A percentile compares a stretch with the other conserved stretches of the same genome.
These are phyloP conservation scores for Apiospora koreana DNA, from an alignment of 2,329 filamentous ascomycete genomes.

Conservation along the genomic window DNA sequence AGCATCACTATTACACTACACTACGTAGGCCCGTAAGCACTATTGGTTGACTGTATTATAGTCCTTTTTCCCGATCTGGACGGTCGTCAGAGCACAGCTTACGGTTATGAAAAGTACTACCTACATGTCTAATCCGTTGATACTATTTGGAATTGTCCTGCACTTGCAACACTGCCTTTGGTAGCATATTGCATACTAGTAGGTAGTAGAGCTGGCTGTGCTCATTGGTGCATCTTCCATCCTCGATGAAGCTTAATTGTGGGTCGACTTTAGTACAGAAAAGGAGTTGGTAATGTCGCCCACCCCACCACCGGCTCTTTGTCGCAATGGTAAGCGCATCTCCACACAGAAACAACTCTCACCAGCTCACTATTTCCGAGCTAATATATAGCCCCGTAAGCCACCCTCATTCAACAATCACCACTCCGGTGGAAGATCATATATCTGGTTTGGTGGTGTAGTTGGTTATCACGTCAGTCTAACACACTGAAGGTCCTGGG, in stretches of 20 bases:
- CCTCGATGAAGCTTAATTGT: too few relatives aligned
- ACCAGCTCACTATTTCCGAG: too few relatives aligned
- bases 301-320: too few relatives aligned
- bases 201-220: too few relatives aligned
- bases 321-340: too few relatives aligned
- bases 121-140: neutral
- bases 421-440: neutral
- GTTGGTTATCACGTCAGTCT: conserved; percentile 53
- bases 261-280: too few relatives aligned
- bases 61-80: neutral
- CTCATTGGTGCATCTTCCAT: too few relatives aligned
- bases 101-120: neutral
- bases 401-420: too few relatives aligned
- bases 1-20: neutral
- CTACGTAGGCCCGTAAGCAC: neutral
- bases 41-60: neutral
- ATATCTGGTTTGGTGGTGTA: conserved; percentile 30
- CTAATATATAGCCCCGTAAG: too few relatives aligned
- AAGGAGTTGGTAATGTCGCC: too few relatives aligned
- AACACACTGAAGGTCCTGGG: conserved; percentile 42
- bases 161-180: neutral
- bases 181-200: too few relatives aligned
- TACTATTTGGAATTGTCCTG: neutral
- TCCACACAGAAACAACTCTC: too few relatives aligned
- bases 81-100: neutral